Percentiles rank a stretch among this genome's conserved stretches.
These are phyloP conservation scores for Teunomyces barrocoloradensis DNA, from an alignment of 805 yeast genomes.

Conservation along the genomic window DNA sequence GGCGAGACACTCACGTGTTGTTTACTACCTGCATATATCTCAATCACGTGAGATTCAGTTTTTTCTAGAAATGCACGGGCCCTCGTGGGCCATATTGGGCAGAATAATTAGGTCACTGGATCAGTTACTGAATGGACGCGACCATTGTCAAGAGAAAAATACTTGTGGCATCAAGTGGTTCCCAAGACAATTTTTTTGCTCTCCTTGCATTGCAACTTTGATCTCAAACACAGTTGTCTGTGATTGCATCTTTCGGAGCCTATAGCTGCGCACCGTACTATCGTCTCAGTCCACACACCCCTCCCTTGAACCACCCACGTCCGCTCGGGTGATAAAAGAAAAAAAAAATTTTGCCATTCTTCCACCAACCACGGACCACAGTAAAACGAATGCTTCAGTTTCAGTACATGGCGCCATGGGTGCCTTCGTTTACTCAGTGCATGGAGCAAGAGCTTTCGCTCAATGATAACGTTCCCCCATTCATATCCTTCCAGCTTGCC, in stretches of 20 bases:
- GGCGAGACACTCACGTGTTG: too few species aligned
- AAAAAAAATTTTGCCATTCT: background rate
- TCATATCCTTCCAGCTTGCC: conserved; percentile 63
- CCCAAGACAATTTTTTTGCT: background rate
- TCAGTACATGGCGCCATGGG: conserved; percentile 67
- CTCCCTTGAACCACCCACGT: background rate
- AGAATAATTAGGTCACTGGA: background rate
- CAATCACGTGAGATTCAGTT: background rate
- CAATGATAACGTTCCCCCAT: conserved; percentile 36
- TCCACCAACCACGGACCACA: background rate
- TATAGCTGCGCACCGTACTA: background rate
- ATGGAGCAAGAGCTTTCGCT: conserved; percentile 42
- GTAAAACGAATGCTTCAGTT: conserved; percentile 22
- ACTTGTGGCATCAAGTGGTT: background rate
- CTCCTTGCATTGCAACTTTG: background rate
- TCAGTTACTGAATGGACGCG: conserved; percentile 1
- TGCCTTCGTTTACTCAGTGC: conserved; percentile 59
- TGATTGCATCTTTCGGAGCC: background rate
- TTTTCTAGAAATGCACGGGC: background rate
- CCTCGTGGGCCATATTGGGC: background rate
- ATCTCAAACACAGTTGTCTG: background rate
- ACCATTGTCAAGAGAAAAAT: background rate
- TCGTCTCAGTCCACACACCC: background rate
- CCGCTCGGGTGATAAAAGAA: background rate
- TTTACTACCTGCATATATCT: background rate